A percentile compares a stretch with the other conserved stretches of the same genome.
Evolutionary conservation across 169 alveolate genomes (phyloP).

Genomic region (Perkinsus olseni): DNA sequence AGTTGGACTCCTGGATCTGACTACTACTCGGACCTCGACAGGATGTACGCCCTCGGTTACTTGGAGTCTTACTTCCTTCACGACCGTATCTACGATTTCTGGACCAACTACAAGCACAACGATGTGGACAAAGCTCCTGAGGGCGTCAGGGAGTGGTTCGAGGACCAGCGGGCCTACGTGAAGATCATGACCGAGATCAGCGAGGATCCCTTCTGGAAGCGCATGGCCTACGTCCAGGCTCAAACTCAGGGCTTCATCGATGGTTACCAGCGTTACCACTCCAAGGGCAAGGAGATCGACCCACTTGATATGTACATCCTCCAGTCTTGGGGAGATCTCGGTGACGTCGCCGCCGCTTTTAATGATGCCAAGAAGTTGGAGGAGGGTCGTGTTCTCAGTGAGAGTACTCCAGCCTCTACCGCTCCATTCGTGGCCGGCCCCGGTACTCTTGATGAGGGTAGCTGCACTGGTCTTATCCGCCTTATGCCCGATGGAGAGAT

Average conservation of each 20-base stretch:
- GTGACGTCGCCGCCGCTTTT: neutral
- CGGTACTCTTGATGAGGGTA: neutral
- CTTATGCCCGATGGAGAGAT: neutral
- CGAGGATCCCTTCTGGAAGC: conserved; percentile 3
- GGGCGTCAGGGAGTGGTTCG: neutral
- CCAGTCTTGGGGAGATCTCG: neutral
- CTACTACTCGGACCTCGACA: neutral
- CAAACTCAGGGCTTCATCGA: neutral
- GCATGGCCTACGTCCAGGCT: neutral
- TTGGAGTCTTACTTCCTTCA: neutral
- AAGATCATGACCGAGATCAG: neutral
- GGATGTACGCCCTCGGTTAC: neutral
- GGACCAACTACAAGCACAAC: neutral
- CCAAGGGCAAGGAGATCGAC: neutral
- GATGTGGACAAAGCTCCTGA: neutral
- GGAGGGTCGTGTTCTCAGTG: neutral
- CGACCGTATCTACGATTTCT: neutral
- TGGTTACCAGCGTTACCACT: neutral
- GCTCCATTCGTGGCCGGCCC: neutral
- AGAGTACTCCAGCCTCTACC: neutral
- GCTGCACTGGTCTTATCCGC: neutral
- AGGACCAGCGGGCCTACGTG: neutral
- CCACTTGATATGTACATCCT: neutral
- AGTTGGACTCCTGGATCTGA: neutral
- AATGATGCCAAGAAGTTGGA: neutral